Percentiles rank a stretch among this genome's conserved stretches.
phyloP scores from a whole-genome alignment of 1,284 basidiomycete genomes.

The Butyriboletus appendiculatus region DNA sequence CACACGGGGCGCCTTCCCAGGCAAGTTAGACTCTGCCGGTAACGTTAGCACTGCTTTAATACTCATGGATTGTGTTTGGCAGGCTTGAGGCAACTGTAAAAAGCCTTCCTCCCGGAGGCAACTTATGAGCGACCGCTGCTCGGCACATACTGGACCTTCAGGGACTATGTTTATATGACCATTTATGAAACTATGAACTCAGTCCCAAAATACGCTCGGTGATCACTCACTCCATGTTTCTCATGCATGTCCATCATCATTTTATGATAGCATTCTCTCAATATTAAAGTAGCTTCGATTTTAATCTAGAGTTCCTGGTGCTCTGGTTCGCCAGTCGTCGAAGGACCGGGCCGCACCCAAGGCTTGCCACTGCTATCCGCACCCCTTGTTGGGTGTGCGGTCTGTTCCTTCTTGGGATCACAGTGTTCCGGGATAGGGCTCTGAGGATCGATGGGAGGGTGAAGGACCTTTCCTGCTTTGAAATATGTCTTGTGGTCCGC shows the following conservation, averaged over 20 bases:
- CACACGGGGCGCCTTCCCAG: slow-evolving; percentile 52
- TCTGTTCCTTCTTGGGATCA: slow-evolving; percentile 54
- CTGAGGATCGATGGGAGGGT: slow-evolving; percentile 75
- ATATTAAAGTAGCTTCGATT: slow-evolving; percentile 10
- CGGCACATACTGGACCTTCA: slow-evolving; percentile 15
- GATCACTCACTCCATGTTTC: slow-evolving; percentile 27
- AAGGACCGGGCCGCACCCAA: slow-evolving; percentile 11
- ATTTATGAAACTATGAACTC: slow-evolving; percentile 29
- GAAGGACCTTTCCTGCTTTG: slow-evolving; percentile 75
- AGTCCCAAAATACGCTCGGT: slow-evolving; percentile 4
- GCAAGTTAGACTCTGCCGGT: slow-evolving; percentile 32
- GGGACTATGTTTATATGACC: slow-evolving; percentile 30
- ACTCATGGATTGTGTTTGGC: slow-evolving; percentile 30
- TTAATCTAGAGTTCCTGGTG: slow-evolving; percentile 43
- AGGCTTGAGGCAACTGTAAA: slow-evolving; percentile 33
- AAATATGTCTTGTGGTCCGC: slow-evolving; percentile 74
- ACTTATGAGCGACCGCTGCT: neutral
- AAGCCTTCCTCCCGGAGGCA: slow-evolving; percentile 1
- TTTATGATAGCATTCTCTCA: slow-evolving; percentile 20
- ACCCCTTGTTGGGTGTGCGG: slow-evolving; percentile 14
- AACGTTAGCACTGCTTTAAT: slow-evolving; percentile 20
- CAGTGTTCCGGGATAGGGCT: slow-evolving; percentile 83
- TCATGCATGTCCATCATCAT: slow-evolving; percentile 22
- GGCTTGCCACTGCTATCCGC: slow-evolving; percentile 8
- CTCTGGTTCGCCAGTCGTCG: slow-evolving; percentile 16